phyloP scores from a whole-genome alignment of 192 early-diverging fungal species.

The Phycomyces nitens region DNA sequence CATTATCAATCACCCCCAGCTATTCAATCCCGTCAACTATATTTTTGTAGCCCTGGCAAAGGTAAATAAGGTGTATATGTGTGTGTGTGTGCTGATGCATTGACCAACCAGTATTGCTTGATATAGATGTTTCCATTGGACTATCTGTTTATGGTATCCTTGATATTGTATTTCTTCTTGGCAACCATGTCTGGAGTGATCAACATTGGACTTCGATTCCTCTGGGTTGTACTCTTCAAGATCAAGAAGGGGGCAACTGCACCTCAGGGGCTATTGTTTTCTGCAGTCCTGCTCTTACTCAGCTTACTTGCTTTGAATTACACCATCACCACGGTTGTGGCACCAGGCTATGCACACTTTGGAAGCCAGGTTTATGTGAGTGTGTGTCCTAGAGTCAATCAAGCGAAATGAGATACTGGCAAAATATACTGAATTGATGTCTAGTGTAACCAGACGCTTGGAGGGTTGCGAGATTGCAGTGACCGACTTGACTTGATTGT shows the following conservation, averaged over 20 bases:
- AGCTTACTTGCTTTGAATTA: conserved; percentile 52
- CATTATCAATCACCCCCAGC: conserved; percentile 41
- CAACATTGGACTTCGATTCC: conserved; percentile 51
- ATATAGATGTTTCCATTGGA: conserved; percentile 53
- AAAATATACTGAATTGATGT: not conserved
- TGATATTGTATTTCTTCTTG: conserved; percentile 53
- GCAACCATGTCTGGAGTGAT: conserved; percentile 53
- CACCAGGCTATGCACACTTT: conserved; percentile 60
- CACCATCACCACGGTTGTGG: conserved; percentile 51
- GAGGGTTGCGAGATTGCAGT: conserved; percentile 39
- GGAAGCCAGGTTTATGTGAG: conserved; percentile 60
- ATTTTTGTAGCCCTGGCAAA: conserved; percentile 47
- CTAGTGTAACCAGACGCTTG: conserved; percentile 52
- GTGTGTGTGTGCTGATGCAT: not conserved
- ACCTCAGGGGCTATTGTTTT: conserved; percentile 58
- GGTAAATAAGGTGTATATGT: conserved; percentile 26
- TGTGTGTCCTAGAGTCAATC: conserved; percentile 7
- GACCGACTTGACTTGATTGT: conserved; percentile 49
- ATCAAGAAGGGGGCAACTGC: conserved; percentile 46
- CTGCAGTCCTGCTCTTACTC: conserved; percentile 47
- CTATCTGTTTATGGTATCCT: conserved; percentile 45
- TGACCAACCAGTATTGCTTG: not conserved
- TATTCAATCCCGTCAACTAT: conserved; percentile 54
- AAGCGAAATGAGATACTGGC: not conserved
- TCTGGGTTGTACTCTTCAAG: conserved; percentile 51